phyloP scores from a whole-genome alignment of 331 rosid genomes.

The Erythrophleum ivorense region DNA sequence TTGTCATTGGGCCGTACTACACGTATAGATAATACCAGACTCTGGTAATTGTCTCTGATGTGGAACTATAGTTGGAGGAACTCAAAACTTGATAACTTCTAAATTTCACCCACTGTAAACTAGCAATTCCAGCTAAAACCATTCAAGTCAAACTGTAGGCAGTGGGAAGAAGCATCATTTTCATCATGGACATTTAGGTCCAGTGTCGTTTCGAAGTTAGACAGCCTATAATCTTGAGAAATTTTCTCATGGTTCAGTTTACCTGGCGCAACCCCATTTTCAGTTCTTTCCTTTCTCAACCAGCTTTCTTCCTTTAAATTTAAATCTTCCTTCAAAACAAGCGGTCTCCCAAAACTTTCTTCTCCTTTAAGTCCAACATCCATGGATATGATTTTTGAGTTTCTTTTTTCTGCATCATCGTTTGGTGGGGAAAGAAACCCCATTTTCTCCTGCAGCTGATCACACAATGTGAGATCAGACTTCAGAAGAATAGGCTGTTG shows the following conservation, averaged over 20 bases:
- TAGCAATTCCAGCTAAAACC: slow-evolving; percentile 71
- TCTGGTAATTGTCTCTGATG: slow-evolving; percentile 10
- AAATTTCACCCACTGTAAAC: slow-evolving; percentile 1
- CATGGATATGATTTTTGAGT: slow-evolving; percentile 52
- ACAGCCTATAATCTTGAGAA: slow-evolving; percentile 45
- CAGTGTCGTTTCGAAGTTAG: slow-evolving; percentile 56
- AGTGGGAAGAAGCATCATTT: slow-evolving; percentile 58
- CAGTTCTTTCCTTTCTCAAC: slow-evolving; percentile 40
- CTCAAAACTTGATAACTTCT: slow-evolving; percentile 16
- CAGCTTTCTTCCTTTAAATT: slow-evolving; percentile 21
- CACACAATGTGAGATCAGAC: slow-evolving; percentile 39
- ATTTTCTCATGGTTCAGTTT: slow-evolving; percentile 43
- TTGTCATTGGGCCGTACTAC: slow-evolving; percentile 25
- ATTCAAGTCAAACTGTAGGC: slow-evolving; percentile 81
- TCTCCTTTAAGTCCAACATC: slow-evolving; percentile 52
- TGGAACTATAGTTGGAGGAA: slow-evolving; percentile 19
- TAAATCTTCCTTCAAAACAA: slow-evolving; percentile 16
- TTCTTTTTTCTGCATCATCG: slow-evolving; percentile 40
- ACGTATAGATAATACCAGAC: slow-evolving; percentile 23
- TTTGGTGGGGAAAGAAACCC: slow-evolving; percentile 45
- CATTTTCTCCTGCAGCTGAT: slow-evolving; percentile 44
- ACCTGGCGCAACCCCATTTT: slow-evolving; percentile 35
- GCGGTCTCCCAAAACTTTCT: slow-evolving; percentile 33
- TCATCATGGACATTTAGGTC: slow-evolving; percentile 69
- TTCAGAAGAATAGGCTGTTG: slow-evolving; percentile 35